A percentile compares a stretch with the other conserved stretches of the same genome.
phyloP scores from a whole-genome alignment of 2,329 filamentous ascomycete species.

The Myriosclerotinia scirpicola region DNA sequence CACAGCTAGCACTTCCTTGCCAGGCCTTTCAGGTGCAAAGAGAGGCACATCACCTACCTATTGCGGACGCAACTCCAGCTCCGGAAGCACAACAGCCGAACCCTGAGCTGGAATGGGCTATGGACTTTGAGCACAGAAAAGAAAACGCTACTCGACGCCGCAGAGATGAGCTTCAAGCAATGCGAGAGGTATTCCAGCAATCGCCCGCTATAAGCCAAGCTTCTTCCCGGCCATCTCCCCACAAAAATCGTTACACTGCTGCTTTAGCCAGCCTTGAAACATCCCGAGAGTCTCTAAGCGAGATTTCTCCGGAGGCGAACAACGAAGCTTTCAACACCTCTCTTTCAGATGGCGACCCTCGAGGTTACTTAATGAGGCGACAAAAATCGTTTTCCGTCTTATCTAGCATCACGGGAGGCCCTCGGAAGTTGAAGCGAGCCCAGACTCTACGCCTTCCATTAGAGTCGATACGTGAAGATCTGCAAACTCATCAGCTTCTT shows the following conservation, averaged over 20 bases:
- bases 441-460: constrained; percentile 38
- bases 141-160: constrained; percentile 36
- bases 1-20: constrained; percentile 20
- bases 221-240: constrained; percentile 31
- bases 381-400: constrained; percentile 32
- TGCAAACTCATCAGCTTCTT: constrained; percentile 31
- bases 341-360: constrained; percentile 38
- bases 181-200: constrained; percentile 21
- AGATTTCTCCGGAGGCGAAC: constrained; percentile 7
- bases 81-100: constrained; percentile 22
- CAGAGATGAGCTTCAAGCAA: constrained; percentile 33
- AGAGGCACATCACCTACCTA: neutral
- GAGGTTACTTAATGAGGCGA: constrained; percentile 39
- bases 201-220: neutral
- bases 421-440: constrained; percentile 30
- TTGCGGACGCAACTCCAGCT: neutral
- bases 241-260: constrained; percentile 39
- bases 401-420: constrained; percentile 23
- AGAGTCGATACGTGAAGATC: constrained; percentile 33
- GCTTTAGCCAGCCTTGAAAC: constrained; percentile 33
- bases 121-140: constrained; percentile 41
- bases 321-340: constrained; percentile 27
- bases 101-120: constrained; percentile 37
- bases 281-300: neutral
- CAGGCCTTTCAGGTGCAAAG: constrained; percentile 19